Base-by-base conservation (phyloP, 306 rosid genomes). In the Quercus aquifolioides region DNA sequence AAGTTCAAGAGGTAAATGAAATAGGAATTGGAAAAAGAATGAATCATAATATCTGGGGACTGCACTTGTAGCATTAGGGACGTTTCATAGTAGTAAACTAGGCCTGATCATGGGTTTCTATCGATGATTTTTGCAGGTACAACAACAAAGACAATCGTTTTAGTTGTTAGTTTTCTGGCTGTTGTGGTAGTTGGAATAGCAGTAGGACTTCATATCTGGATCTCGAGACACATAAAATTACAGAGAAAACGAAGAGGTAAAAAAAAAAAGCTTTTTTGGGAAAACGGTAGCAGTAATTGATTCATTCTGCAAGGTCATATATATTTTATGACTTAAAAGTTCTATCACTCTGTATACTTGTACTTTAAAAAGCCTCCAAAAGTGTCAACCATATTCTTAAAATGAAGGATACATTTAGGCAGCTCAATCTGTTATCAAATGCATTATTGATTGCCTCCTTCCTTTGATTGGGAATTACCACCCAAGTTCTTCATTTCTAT, bases 191-290 rank as follows among this genome's bases (percentile, higher is more conserved):
- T 91, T 58, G 94, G 76, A 55, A 79, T 74, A 18, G 84, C 43
- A 23, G 43, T 88, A 56, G 94, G 94, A 28, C 80, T 76, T 69
- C 89, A 91, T 82, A 75, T 95, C 69, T 89, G 92, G 97, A 91
- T 35, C 41, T 6, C 0, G 41, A 89, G 75, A 33, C 38, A 67
- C n/a, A 91, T 88, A 89, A 84, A 92, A 46, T 84, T 92, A 81
- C 91, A 91, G 71, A 90, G 84, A 89, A 91, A 91, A 84, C 85
- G 98, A 78, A 92, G 86, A 92, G 96, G 99, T 92, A 33, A 85
- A 25, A 56, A 33, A 85, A 26, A 71, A 31, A 31, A 31, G 33
- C 64, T 5, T 78, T 38, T 58, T 26, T 75, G 49, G n/a, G 6
- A 30, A 79, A 60, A 60, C n/a, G 63, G 28, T 20, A 68, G 77